Percentiles rank a stretch among this genome's conserved stretches.
Evolutionary conservation across 768 basidiomycete species (phyloP).

Genomic region (Phylloporus sp.): DNA sequence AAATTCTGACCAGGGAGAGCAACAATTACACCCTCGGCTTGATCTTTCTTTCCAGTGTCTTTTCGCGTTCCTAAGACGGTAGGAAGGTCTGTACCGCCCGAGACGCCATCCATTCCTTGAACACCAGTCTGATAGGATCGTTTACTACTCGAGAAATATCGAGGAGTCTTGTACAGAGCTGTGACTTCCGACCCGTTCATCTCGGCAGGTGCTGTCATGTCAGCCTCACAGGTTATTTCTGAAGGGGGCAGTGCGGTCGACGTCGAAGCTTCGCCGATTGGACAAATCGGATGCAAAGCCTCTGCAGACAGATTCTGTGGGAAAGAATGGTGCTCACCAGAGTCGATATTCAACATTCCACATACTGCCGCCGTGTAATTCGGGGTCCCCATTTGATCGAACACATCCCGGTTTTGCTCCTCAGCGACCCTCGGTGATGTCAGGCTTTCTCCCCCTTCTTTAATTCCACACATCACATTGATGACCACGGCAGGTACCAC

Average conservation of each 20-base stretch:
- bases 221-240: neutral
- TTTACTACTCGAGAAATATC: no score
- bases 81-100: neutral
- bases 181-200: neutral
- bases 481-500: conserved; percentile 3
- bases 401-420: neutral
- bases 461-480: neutral
- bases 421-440: neutral
- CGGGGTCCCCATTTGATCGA: neutral
- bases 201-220: neutral
- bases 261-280: neutral
- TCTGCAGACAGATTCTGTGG: neutral
- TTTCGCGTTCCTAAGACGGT: neutral
- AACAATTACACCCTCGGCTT: neutral
- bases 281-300: neutral
- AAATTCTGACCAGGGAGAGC: neutral
- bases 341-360: neutral
- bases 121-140: neutral
- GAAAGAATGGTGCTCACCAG: neutral
- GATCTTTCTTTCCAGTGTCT: neutral
- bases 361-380: neutral
- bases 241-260: neutral
- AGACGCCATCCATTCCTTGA: neutral
- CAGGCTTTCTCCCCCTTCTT: neutral
- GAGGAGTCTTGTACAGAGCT: conserved; percentile 1